Evolutionary conservation across 208 protist species (phyloP), one percentile per base, ranked within the genome.

Genomic region (Leptomonas pyrrhocoris): DNA sequence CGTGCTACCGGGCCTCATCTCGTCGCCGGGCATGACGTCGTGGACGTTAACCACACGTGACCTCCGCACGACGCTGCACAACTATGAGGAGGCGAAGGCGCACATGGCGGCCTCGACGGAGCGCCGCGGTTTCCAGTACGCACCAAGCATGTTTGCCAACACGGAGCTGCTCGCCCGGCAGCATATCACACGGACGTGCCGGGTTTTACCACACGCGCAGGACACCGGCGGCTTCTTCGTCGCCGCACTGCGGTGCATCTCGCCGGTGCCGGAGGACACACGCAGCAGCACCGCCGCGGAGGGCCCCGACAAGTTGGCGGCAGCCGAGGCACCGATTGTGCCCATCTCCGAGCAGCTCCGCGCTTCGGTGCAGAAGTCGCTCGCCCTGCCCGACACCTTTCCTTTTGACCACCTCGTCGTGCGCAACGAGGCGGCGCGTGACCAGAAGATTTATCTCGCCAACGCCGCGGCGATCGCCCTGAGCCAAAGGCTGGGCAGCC

Each of bases 151-250:
- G 88, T 94, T 95, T 65, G 66, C 91, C 45, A 72, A 86, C 56
- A 49, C 58, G 30, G 78, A 79, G 53, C 57, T 67, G 15, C 79
- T 96, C 2, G 16, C 63, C 58, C 54, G 64, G 45, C 88, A 95
- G 73, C 77, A 94, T 59, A 92, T 98, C 12, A 77, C 94, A 46
- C 81, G 79, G 30, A 82, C 89, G 40, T 81, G 97, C 40, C 91
- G 98, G 25, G 73, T 99, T 9, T 76, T 98, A 55, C 97, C 98
- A 18, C 97, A 99, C 66, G 46, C 85, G n/a, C 95, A 98, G 74
- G 90, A 99, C 81, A 98, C 96, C 19, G 98, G 98, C 34, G 98
- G 97, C 50, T 99, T 99, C 84, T 99, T 99, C 77, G 80, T 99
- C 19, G 95, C 97, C 0, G 89, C 95, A 28, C 68, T 99, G 74